Evolutionary conservation across 352 stramenopile genomes (phyloP).

Genomic region (Globisporangium splendens): DNA sequence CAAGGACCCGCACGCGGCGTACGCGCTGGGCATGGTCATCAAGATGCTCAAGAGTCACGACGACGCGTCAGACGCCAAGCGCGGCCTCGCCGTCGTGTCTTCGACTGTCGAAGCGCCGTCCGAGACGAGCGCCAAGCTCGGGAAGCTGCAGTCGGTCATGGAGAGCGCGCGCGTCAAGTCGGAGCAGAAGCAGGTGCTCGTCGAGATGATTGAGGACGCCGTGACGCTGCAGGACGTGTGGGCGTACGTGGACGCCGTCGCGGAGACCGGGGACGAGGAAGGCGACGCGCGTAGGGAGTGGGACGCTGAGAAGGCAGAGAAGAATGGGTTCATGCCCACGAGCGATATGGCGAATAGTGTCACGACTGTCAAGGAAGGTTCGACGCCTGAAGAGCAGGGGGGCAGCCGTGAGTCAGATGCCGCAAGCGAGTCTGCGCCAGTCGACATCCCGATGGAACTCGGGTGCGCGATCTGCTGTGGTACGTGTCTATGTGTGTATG

Average conservation of each 20-base stretch:
- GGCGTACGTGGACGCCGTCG: constrained; percentile 5
- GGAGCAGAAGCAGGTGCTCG: constrained; percentile 12
- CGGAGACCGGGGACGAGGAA: too few species aligned
- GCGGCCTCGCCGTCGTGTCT: too few species aligned
- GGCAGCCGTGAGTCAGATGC: background rate
- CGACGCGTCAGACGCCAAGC: background rate
- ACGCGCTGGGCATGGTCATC: constrained; percentile 32
- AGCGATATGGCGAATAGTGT: background rate
- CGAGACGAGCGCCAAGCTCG: constrained; percentile 5
- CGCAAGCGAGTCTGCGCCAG: background rate
- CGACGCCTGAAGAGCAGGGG: background rate
- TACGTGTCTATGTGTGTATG: constrained; percentile 11
- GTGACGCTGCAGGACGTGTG: constrained; percentile 12
- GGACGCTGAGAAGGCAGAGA: background rate
- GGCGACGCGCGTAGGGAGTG: too few species aligned
- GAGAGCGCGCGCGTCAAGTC: constrained; percentile 9
- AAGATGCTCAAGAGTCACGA: constrained; percentile 14
- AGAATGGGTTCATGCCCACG: background rate
- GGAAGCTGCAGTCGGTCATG: constrained; percentile 14
- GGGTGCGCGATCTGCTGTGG: constrained; percentile 39
- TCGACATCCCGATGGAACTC: constrained; percentile 26
- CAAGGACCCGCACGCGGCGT: constrained; percentile 25
- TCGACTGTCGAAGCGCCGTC: background rate
- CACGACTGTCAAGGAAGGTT: background rate
- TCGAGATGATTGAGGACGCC: constrained; percentile 16